Conservation (phyloP, 441 rosid species). For the Macaranga tanarius region DNA sequence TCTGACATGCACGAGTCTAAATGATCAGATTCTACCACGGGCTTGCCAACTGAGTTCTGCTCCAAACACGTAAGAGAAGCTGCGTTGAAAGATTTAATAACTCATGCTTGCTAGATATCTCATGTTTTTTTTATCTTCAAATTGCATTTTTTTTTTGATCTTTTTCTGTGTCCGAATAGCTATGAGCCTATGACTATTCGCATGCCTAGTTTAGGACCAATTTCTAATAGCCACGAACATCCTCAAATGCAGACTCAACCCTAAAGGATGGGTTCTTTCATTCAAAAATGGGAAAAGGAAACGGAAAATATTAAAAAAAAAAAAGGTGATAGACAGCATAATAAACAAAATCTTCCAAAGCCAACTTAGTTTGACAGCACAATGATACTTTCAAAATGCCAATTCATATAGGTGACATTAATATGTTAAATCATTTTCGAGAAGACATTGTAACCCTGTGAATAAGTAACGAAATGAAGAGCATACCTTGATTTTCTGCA, state of each 20-base stretch:
- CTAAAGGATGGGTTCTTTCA: background rate
- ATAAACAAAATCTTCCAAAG: background rate
- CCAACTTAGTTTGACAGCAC: background rate
- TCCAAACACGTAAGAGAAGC: constrained; percentile 32
- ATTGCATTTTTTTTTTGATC: background rate
- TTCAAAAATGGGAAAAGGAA: background rate
- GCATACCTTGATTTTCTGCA: constrained; percentile 51
- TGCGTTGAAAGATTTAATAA: constrained; percentile 14
- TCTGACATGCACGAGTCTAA: constrained; percentile 35
- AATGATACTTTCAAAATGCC: background rate
- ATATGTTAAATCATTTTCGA: background rate
- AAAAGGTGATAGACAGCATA: background rate
- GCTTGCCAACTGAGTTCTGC: constrained; percentile 35
- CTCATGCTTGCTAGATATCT: constrained; percentile 6
- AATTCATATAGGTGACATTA: background rate
- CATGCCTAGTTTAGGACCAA: background rate
- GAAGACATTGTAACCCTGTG: constrained; percentile 3
- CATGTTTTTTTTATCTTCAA: background rate
- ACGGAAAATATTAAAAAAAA: background rate
- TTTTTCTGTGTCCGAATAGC: too few species aligned
- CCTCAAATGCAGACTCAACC: background rate
- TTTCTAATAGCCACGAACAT: background rate
- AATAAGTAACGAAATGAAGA: constrained; percentile 11
- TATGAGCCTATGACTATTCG: background rate
- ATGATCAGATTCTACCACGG: constrained; percentile 35